These are phyloP conservation scores for Blastobotrys malaysiensis DNA, from an alignment of 1,139 yeast genomes.

Conservation along the genomic window DNA sequence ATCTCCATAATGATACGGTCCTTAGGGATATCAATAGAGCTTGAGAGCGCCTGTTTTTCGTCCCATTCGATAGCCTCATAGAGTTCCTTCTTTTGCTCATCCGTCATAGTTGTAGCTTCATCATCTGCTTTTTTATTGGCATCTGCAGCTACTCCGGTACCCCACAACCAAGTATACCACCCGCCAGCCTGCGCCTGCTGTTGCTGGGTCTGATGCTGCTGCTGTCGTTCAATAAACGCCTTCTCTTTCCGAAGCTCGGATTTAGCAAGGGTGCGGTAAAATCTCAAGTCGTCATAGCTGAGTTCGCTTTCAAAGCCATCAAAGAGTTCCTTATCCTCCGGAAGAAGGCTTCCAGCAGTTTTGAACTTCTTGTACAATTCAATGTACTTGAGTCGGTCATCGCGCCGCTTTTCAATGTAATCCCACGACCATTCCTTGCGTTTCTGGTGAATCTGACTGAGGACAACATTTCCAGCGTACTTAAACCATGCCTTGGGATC, in stretches of 20 bases:
- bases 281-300: constrained; percentile 71
- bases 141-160: constrained; percentile 18
- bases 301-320: constrained; percentile 54
- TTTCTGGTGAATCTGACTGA: constrained; percentile 73
- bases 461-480: constrained; percentile 70
- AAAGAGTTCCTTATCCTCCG: constrained; percentile 40
- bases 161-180: constrained; percentile 38
- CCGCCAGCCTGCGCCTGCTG: constrained; percentile 19
- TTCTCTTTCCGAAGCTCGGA: constrained; percentile 54
- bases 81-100: constrained; percentile 55
- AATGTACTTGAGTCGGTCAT: constrained; percentile 66
- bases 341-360: constrained; percentile 27
- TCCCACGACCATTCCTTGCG: constrained; percentile 90
- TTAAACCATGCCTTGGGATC: constrained; percentile 78
- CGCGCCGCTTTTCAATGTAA: constrained; percentile 62
- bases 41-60: constrained; percentile 51
- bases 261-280: constrained; percentile 78
- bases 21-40: constrained; percentile 61
- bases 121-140: constrained; percentile 25
- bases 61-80: constrained; percentile 93
- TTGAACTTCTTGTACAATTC: constrained; percentile 59
- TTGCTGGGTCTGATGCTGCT: constrained; percentile 8
- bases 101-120: constrained; percentile 35
- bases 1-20: constrained; percentile 66
- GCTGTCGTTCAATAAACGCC: constrained; percentile 10